Evolutionary conservation across 768 basidiomycete species (phyloP).

Genomic region (Crassisporium funariophilum): DNA sequence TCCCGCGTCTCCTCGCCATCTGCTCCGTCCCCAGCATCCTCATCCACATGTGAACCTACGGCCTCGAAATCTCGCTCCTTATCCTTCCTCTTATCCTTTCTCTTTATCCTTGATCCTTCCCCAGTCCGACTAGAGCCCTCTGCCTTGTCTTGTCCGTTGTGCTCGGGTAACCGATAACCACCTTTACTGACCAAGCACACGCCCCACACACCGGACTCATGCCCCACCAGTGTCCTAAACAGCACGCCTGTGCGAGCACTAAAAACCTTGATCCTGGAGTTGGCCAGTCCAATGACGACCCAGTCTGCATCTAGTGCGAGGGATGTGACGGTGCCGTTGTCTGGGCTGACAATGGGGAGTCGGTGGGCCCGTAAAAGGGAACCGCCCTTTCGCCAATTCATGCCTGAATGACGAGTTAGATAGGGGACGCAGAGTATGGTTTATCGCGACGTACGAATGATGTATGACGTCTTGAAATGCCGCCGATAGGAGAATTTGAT

Average conservation of each 20-base stretch:
- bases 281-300: conserved; percentile 89
- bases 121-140: background rate
- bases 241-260: conserved; percentile 77
- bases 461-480: conserved; percentile 74
- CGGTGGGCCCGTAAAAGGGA: conserved; percentile 67
- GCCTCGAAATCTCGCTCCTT: too few species aligned
- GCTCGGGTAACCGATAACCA: conserved; percentile 32
- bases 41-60: background rate
- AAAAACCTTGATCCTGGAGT: conserved; percentile 83
- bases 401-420: conserved; percentile 47
- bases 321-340: conserved; percentile 64
- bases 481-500: conserved; percentile 57
- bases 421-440: background rate
- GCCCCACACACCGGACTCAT: conserved; percentile 92
- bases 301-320: conserved; percentile 81
- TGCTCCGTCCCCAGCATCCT: background rate
- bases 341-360: conserved; percentile 33
- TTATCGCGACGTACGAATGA: conserved; percentile 55
- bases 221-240: conserved; percentile 77
- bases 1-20: too few species aligned
- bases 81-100: background rate
- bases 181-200: conserved; percentile 76
- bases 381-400: conserved; percentile 81
- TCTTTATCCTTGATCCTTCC: conserved; percentile 1
- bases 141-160: background rate